A percentile compares a stretch with the other conserved stretches of the same genome.
These are phyloP conservation scores for Lipomyces yamanashiensis DNA, from an alignment of 805 yeast genomes.

Conservation along the genomic window DNA sequence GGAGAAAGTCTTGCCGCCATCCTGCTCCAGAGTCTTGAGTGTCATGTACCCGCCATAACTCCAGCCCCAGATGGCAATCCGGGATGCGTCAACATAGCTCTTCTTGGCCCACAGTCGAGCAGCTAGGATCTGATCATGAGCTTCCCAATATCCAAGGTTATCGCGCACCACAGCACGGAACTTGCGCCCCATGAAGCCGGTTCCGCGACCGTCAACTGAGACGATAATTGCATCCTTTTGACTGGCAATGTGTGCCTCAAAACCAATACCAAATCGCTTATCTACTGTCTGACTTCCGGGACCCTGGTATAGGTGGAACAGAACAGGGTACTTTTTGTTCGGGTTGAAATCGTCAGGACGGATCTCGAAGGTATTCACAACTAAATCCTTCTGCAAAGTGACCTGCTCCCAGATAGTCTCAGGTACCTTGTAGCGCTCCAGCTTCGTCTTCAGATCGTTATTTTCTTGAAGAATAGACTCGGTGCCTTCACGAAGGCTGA, in stretches of 20 bases:
- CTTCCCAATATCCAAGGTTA: conserved; percentile 79
- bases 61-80: conserved; percentile 97
- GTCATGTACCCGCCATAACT: conserved; percentile 96
- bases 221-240: conserved; percentile 83
- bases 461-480: conserved; percentile 42
- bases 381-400: conserved; percentile 49
- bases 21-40: conserved; percentile 83
- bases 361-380: conserved; percentile 73
- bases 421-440: conserved; percentile 60
- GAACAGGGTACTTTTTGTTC: conserved; percentile 72
- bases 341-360: conserved; percentile 74
- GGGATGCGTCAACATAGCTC: conserved; percentile 65
- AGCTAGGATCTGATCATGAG: conserved; percentile 83
- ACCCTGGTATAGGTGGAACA: conserved; percentile 93
- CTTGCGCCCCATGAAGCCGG: conserved; percentile 82
- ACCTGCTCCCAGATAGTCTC: conserved; percentile 54
- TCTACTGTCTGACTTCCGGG: conserved; percentile 89
- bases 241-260: conserved; percentile 78
- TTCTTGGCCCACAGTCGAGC: conserved; percentile 71
- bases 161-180: conserved; percentile 83
- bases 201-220: conserved; percentile 96
- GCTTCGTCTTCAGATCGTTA: conserved; percentile 36
- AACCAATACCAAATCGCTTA: conserved; percentile 62
- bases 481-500: conserved; percentile 55
- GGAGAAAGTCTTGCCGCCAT: conserved; percentile 72